These are phyloP conservation scores for Apiotrichum gamsii DNA, from an alignment of 1,284 basidiomycete species.

Conservation along the genomic window DNA sequence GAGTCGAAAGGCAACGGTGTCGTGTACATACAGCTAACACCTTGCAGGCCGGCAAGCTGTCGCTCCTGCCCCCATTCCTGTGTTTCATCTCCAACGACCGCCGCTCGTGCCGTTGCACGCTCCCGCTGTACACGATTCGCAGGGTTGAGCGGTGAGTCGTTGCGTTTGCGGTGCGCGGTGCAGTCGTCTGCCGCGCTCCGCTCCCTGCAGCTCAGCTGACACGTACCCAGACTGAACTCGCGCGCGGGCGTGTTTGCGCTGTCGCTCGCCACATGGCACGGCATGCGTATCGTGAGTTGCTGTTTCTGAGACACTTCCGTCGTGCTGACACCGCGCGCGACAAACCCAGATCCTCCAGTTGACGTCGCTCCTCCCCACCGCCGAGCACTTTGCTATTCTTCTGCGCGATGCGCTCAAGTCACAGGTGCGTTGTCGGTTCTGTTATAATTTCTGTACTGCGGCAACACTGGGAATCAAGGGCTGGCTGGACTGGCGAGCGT, in stretches of 20 bases:
- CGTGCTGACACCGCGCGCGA: too few relatives aligned
- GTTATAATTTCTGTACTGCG: not conserved
- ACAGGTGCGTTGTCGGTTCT: conserved; percentile 55
- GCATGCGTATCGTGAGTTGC: conserved; percentile 77
- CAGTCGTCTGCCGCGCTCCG: not conserved
- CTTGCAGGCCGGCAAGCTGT: conserved; percentile 75
- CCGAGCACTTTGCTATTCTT: conserved; percentile 86
- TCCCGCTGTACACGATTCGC: conserved; percentile 88
- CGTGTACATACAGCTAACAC: not conserved
- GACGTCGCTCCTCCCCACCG: conserved; percentile 89
- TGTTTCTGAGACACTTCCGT: too few relatives aligned
- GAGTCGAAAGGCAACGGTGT: too few relatives aligned
- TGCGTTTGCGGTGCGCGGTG: too few relatives aligned
- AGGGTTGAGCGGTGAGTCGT: conserved; percentile 72
- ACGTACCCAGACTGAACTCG: conserved; percentile 57
- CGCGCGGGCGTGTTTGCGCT: conserved; percentile 91
- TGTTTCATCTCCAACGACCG: conserved; percentile 87
- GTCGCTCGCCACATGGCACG: conserved; percentile 90
- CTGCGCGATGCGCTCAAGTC: conserved; percentile 85
- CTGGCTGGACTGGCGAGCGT: too few relatives aligned
- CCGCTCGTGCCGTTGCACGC: conserved; percentile 82
- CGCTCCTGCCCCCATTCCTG: conserved; percentile 83
- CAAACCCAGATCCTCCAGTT: conserved; percentile 78
- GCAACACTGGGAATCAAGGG: too few relatives aligned
- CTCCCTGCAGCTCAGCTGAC: not conserved